phyloP scores from a whole-genome alignment of 2,329 filamentous ascomycete genomes.

The Colletotrichum sp. region DNA sequence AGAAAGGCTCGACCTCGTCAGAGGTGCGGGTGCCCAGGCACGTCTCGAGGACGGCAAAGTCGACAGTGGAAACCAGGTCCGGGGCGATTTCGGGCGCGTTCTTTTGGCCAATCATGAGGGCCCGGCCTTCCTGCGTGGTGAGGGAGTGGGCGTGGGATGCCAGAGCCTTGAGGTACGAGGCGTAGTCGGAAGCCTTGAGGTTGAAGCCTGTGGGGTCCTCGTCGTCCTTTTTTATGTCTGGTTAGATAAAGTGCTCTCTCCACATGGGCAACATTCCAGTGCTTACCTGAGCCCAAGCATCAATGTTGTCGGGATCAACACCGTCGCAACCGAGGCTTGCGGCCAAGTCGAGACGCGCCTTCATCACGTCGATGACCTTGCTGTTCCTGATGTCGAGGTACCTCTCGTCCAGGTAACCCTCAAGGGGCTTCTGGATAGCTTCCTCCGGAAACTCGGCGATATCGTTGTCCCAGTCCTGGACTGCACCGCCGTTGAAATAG shows the following conservation, averaged over 20 bases:
- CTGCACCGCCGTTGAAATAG: slow-evolving; percentile 37
- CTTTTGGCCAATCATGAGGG: slow-evolving; percentile 37
- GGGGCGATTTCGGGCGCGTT: slow-evolving; percentile 32
- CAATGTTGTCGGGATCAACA: slow-evolving; percentile 40
- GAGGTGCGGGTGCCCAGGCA: slow-evolving; percentile 26
- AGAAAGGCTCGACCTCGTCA: slow-evolving; percentile 31
- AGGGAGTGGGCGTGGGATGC: slow-evolving; percentile 33
- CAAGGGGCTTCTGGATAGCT: slow-evolving; percentile 28
- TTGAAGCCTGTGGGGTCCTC: slow-evolving; percentile 33
- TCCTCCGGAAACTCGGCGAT: slow-evolving; percentile 25
- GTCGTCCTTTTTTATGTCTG: slow-evolving; percentile 16
- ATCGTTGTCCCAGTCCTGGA: slow-evolving; percentile 31
- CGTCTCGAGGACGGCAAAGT: slow-evolving; percentile 41
- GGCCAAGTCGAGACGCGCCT: slow-evolving; percentile 31
- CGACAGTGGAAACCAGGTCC: slow-evolving; percentile 28
- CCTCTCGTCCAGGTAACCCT: slow-evolving; percentile 30
- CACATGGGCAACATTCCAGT: background rate
- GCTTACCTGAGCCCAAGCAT: slow-evolving; percentile 29
- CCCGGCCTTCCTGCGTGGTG: slow-evolving; percentile 24
- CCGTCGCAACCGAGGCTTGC: slow-evolving; percentile 34
- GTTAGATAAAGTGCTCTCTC: background rate
- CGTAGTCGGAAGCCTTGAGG: slow-evolving; percentile 31
- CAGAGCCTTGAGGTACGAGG: slow-evolving; percentile 31
- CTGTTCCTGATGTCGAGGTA: slow-evolving; percentile 32
- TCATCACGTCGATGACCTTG: slow-evolving; percentile 33